These are phyloP conservation scores for Fusarium sterilihyphosum DNA, from an alignment of 2,329 filamentous ascomycete species.

Conservation along the genomic window DNA sequence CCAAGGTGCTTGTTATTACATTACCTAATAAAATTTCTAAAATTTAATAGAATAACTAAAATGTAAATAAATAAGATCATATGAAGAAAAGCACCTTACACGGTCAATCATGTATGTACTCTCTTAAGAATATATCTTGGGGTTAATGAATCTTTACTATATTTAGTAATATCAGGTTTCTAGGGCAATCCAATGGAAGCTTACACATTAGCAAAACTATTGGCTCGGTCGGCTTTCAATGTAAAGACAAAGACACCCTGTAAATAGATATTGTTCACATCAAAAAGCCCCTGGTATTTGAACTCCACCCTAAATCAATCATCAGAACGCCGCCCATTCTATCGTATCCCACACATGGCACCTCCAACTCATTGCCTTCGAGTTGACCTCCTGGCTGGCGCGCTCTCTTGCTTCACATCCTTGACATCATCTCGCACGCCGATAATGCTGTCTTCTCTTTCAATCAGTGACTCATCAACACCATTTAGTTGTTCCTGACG, in stretches of 20 bases:
- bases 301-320: constrained; percentile 21
- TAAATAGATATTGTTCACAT: neutral
- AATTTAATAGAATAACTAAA: neutral
- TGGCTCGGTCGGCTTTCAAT: neutral
- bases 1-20: neutral
- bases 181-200: neutral
- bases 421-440: constrained; percentile 42
- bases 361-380: constrained; percentile 22
- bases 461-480: constrained; percentile 47
- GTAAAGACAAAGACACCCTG: neutral
- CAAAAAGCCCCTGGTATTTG: constrained; percentile 25
- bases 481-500: constrained; percentile 61
- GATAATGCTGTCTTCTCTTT: constrained; percentile 56
- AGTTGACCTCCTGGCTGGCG: constrained; percentile 40
- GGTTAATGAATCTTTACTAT: neutral
- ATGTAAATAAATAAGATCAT: neutral
- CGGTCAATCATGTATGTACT: neutral
- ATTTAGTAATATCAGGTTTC: constrained; percentile 7
- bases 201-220: neutral
- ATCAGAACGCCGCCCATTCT: neutral
- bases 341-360: neutral
- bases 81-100: neutral
- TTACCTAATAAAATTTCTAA: neutral
- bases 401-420: constrained; percentile 33
- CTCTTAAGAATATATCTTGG: neutral